Evolutionary conservation across 208 protist genomes (phyloP).

Genomic region (Leishmania arabica): DNA sequence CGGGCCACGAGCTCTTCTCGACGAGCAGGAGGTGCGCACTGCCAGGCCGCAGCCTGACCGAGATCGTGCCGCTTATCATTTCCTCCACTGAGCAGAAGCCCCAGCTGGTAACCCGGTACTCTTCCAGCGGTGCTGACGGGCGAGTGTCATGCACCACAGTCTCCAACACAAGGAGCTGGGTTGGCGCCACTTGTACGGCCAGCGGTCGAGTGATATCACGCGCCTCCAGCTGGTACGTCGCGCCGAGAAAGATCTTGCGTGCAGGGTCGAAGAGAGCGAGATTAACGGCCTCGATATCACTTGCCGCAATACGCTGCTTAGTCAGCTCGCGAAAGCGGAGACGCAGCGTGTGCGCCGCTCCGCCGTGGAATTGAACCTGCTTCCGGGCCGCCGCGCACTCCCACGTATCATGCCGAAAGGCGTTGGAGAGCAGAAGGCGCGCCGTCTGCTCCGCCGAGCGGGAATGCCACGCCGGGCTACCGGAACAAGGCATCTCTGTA

Average conservation of each 20-base stretch:
- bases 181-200: conserved; percentile 55
- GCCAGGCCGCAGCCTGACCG: conserved; percentile 49
- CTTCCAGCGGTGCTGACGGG: conserved; percentile 34
- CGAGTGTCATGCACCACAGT: conserved; percentile 48
- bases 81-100: conserved; percentile 43
- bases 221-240: conserved; percentile 54
- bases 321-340: conserved; percentile 36
- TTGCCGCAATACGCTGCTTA: conserved; percentile 28
- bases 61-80: conserved; percentile 23
- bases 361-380: conserved; percentile 39
- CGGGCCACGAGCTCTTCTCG: conserved; percentile 60
- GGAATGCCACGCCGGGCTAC: conserved; percentile 22
- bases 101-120: conserved; percentile 66
- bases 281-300: conserved; percentile 54
- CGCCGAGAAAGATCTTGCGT: conserved; percentile 66
- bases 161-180: conserved; percentile 74
- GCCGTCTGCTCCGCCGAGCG: conserved; percentile 86
- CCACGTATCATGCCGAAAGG: conserved; percentile 88
- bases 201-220: conserved; percentile 38
- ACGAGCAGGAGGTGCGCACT: conserved; percentile 77
- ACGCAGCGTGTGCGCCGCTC: conserved; percentile 38
- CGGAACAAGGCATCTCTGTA: conserved; percentile 9
- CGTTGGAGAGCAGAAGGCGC: conserved; percentile 81
- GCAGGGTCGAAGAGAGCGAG: conserved; percentile 69
- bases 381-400: conserved; percentile 55